Evolutionary conservation across 2,329 filamentous ascomycete genomes (phyloP).

Genomic region (Chaetomiaceae sp.): DNA sequence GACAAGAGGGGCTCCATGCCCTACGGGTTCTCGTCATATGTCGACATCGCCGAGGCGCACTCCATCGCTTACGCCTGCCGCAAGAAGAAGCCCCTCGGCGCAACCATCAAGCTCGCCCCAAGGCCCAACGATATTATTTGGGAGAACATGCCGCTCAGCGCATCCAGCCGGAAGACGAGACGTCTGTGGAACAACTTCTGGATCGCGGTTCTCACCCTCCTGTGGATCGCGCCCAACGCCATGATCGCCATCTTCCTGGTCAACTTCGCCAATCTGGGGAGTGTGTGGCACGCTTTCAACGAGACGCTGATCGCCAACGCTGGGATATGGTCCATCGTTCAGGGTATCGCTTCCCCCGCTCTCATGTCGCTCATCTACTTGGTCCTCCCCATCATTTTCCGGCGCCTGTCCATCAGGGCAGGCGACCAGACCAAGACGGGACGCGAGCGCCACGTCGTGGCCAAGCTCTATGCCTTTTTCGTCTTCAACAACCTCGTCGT

Average conservation of each 20-base stretch:
- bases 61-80: slow-evolving; percentile 77
- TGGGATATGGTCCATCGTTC: slow-evolving; percentile 76
- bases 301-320: slow-evolving; percentile 57
- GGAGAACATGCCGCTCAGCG: slow-evolving; percentile 79
- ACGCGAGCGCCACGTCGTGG: slow-evolving; percentile 83
- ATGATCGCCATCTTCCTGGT: slow-evolving; percentile 91
- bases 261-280: slow-evolving; percentile 74
- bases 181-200: slow-evolving; percentile 78
- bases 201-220: slow-evolving; percentile 71
- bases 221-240: slow-evolving; percentile 91
- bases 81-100: slow-evolving; percentile 74
- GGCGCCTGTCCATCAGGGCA: slow-evolving; percentile 73
- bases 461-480: slow-evolving; percentile 92
- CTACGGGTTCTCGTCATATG: slow-evolving; percentile 93
- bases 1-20: slow-evolving; percentile 85
- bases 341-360: slow-evolving; percentile 86
- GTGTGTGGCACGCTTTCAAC: slow-evolving; percentile 74
- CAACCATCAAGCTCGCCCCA: slow-evolving; percentile 74
- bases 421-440: slow-evolving; percentile 91
- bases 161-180: slow-evolving; percentile 64
- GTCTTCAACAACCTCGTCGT: slow-evolving; percentile 95
- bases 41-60: slow-evolving; percentile 83
- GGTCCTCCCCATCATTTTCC: slow-evolving; percentile 84
- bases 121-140: slow-evolving; percentile 91
- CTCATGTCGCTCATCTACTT: slow-evolving; percentile 85